phyloP scores from a whole-genome alignment of 2,329 filamentous ascomycete species.

The Drechslerella coelobrocha region DNA sequence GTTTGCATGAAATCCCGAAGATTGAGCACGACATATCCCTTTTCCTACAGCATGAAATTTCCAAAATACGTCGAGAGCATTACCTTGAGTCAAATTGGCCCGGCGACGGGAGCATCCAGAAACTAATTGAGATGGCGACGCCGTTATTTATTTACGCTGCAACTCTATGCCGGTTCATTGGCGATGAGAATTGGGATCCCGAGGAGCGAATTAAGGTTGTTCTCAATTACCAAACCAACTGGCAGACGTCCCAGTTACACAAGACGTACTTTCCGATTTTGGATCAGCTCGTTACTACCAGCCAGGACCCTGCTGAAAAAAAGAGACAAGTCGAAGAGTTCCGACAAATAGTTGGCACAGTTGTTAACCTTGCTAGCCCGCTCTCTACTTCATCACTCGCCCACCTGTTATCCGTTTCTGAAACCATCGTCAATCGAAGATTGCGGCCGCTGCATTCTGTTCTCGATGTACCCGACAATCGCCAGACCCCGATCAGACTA shows the following conservation, averaged over 20 bases:
- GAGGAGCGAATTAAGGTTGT: conserved; percentile 1
- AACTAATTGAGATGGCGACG: conserved; percentile 1
- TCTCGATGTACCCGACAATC: conserved; percentile 1
- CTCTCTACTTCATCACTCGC: not conserved
- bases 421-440: not conserved
- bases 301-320: not conserved
- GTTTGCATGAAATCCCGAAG: conserved; percentile 57
- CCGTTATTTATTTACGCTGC: conserved; percentile 2
- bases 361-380: conserved; percentile 7
- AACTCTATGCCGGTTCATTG: conserved; percentile 1
- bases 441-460: conserved; percentile 1
- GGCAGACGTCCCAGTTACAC: conserved; percentile 5
- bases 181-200: not conserved
- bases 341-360: not conserved
- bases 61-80: conserved; percentile 53
- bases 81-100: not conserved
- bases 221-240: not conserved
- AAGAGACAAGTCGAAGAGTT: not conserved
- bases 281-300: not conserved
- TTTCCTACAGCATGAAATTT: conserved; percentile 57
- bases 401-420: not conserved
- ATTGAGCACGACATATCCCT: conserved; percentile 58
- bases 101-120: not conserved
- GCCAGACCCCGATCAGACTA: not conserved
- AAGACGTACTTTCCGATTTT: conserved; percentile 13